Evolutionary conservation across 2,329 filamentous ascomycete species (phyloP).

Genomic region (Fusarium foetens): DNA sequence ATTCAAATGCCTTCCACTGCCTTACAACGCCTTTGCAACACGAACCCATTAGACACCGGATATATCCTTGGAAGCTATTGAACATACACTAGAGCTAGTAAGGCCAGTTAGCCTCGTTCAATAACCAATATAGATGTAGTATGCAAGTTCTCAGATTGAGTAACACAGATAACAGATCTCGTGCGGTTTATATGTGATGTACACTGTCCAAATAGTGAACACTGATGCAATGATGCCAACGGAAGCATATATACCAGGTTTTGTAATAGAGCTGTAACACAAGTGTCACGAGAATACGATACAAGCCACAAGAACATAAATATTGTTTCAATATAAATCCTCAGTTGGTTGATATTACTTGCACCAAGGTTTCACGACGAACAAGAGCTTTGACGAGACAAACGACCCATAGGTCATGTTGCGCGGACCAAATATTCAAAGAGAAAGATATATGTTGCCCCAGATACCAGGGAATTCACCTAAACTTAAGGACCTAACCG

Average conservation of each 20-base stretch:
- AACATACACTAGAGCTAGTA: background rate
- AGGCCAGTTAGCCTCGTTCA: background rate
- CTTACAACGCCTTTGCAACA: background rate
- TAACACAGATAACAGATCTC: background rate
- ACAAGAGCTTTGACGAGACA: background rate
- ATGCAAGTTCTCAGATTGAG: background rate
- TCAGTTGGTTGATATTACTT: background rate
- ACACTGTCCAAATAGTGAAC: background rate
- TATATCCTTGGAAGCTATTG: background rate
- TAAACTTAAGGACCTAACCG: background rate
- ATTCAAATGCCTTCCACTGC: background rate
- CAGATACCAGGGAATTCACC: background rate
- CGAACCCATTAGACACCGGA: background rate
- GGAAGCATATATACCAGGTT: background rate
- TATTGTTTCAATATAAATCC: background rate
- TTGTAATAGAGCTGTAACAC: background rate
- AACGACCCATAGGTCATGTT: background rate
- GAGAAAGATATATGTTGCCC: background rate
- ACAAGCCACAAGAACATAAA: background rate
- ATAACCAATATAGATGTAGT: background rate
- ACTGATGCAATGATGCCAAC: background rate
- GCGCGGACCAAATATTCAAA: background rate
- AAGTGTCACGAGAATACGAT: background rate
- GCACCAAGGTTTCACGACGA: background rate
- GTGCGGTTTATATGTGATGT: background rate